Base-by-base conservation (phyloP, 768 basidiomycete species). In the Gloeostereum incarnatum region DNA sequence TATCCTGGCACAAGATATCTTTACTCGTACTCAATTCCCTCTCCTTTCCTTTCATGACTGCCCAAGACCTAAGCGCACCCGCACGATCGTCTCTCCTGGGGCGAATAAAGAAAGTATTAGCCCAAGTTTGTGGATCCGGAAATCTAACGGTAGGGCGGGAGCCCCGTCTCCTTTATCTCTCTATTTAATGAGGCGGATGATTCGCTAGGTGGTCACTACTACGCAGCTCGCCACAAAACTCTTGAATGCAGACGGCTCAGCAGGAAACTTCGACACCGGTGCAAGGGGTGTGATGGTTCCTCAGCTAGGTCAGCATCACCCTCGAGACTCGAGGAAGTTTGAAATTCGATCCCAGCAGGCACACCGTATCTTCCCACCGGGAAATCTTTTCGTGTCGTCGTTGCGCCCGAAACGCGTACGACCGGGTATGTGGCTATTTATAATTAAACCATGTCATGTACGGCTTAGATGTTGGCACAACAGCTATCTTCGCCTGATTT, bases 181-280 rank as follows among this genome's bases (percentile, higher is more conserved):
- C 13, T 24, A 31, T 17, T 42, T 33, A 38, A 29, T 46, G 38
- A 22, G 17, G 20, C 22, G 5, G n/a, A 20, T 36, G 17, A 36
- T 63, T 60, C 49, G 64, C 32, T 25, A 75, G 73, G 58, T 73
- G 33, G 62, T 84, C 34, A 61, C 69, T 24, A 83, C 81, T 2
- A 77, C 75, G 17, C 82, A 87, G 52, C 61, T 86, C 46, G 68
- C 78, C 10, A 85, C 78, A 0, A 86, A 79, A 51, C 58, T 83
- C 45, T 55, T 83, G 26, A 69, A 73, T 42, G 59, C 67, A 2
- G 78, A 85, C 47, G 84, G 84, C 35, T 63, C 73, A 14, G 45
- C 66, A 17, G 80, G 75, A 31, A 79, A 58, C 30, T 85, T 79
- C 47, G 77, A 83, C 44, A 71, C 75, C 29, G 69, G 81, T 22